Conservation (phyloP, 257 asterid genomes). For the Solanum pimpinellifolium region DNA sequence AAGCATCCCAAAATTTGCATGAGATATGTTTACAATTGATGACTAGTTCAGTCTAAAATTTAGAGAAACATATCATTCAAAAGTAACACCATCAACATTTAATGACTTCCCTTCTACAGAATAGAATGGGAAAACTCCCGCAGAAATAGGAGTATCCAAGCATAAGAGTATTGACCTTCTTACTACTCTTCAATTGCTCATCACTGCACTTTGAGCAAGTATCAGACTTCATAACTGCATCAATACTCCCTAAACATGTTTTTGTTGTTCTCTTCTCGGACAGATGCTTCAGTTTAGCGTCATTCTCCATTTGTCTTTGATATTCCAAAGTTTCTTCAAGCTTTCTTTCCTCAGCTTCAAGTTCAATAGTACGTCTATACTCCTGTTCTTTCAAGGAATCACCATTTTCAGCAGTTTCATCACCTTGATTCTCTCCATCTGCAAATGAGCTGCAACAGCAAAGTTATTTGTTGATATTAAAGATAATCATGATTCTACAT, state of each 20-base stretch:
- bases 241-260: slow-evolving; percentile 22
- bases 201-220: slow-evolving; percentile 11
- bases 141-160: neutral
- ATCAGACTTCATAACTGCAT: slow-evolving; percentile 17
- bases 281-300: slow-evolving; percentile 85
- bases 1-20: slow-evolving; percentile 21
- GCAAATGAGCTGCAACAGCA: slow-evolving; percentile 52
- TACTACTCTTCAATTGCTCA: slow-evolving; percentile 19
- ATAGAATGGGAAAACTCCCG: neutral
- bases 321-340: slow-evolving; percentile 95
- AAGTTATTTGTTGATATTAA: neutral
- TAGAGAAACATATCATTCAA: neutral
- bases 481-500: neutral
- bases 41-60: neutral
- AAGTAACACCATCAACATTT: neutral
- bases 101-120: neutral
- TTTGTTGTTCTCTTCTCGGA: slow-evolving; percentile 41
- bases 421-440: slow-evolving; percentile 31
- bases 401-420: slow-evolving; percentile 29
- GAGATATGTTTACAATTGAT: neutral
- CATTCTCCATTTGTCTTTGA: slow-evolving; percentile 91
- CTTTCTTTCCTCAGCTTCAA: slow-evolving; percentile 96
- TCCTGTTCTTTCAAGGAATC: slow-evolving; percentile 51
- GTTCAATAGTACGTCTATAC: slow-evolving; percentile 59
- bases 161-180: slow-evolving; percentile 25